Percentiles rank a stretch among this genome's conserved stretches.
Conservation (phyloP, 768 basidiomycete genomes). For the Boletus reticulatus region DNA sequence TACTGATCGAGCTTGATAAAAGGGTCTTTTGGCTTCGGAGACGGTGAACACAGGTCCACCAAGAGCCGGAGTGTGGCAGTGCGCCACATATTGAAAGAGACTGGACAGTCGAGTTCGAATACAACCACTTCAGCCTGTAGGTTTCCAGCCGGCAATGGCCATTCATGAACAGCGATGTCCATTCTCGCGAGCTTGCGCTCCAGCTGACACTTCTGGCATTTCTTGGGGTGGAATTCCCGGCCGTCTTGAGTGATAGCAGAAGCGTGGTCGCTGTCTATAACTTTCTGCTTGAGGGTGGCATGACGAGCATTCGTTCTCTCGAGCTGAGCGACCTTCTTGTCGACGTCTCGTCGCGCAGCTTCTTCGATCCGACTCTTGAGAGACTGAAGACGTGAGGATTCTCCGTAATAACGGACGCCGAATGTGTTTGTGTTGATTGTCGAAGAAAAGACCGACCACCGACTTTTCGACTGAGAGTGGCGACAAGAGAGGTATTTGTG, state of each 20-base stretch:
- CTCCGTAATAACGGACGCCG: constrained; percentile 34
- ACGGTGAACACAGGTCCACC: constrained; percentile 32
- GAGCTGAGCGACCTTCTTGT: constrained; percentile 32
- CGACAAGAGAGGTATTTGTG: constrained; percentile 33
- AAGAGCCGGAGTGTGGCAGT: constrained; percentile 38
- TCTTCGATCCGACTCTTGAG: constrained; percentile 32
- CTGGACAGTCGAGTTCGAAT: constrained; percentile 44
- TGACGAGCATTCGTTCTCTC: constrained; percentile 21
- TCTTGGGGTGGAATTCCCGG: not conserved
- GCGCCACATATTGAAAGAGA: constrained; percentile 44
- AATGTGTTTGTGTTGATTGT: constrained; percentile 24
- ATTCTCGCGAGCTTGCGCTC: constrained; percentile 21
- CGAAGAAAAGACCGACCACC: constrained; percentile 37
- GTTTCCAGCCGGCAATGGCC: constrained; percentile 41
- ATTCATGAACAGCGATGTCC: constrained; percentile 41
- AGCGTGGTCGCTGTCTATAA: not conserved
- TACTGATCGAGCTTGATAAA: constrained; percentile 20
- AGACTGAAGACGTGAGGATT: constrained; percentile 20
- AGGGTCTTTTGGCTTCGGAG: not conserved
- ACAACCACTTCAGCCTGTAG: constrained; percentile 31
- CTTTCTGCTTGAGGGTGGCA: constrained; percentile 10
- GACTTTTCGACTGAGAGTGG: constrained; percentile 22
- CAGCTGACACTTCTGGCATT: constrained; percentile 32
- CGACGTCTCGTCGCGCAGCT: constrained; percentile 19
- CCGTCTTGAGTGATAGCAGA: not conserved